Evolutionary conservation across 306 rosid genomes (phyloP).

Genomic region (Cercis canadensis): DNA sequence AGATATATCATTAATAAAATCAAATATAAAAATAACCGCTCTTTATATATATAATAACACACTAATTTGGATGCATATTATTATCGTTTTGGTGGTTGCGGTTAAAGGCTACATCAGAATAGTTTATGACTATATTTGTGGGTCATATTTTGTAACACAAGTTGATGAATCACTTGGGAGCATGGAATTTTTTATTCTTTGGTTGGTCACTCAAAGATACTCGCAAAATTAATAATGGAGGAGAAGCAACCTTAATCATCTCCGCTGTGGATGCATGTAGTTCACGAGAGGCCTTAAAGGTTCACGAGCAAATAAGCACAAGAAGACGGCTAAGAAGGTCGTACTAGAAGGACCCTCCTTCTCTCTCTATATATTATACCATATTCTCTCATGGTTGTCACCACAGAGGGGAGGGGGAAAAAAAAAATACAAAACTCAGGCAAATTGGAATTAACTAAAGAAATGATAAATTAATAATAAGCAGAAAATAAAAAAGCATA

Average conservation of each 20-base stretch:
- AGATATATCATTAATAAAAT: no score
- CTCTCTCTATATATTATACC: constrained; percentile 8
- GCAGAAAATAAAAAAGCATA: constrained; percentile 3
- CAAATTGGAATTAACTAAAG: constrained; percentile 17
- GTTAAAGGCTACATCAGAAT: not conserved
- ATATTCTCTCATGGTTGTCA: constrained; percentile 32
- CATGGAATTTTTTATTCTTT: constrained; percentile 35
- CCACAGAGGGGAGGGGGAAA: not conserved
- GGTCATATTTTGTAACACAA: constrained; percentile 9
- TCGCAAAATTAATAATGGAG: constrained; percentile 47
- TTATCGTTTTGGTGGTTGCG: not conserved
- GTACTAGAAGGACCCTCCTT: not conserved
- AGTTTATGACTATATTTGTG: constrained; percentile 2
- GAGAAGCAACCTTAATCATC: constrained; percentile 36
- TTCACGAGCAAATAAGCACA: constrained; percentile 69
- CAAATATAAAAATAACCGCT: no score
- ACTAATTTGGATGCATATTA: not conserved
- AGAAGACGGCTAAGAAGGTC: constrained; percentile 57
- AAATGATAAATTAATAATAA: not conserved
- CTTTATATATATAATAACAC: no score
- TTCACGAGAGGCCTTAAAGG: constrained; percentile 59
- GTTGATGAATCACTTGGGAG: constrained; percentile 16
- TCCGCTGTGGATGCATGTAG: constrained; percentile 36
- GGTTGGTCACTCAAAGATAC: constrained; percentile 32
- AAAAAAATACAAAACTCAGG: not conserved